These are phyloP conservation scores for Alternaria panax DNA, from an alignment of 2,329 filamentous ascomycete genomes.

Conservation along the genomic window DNA sequence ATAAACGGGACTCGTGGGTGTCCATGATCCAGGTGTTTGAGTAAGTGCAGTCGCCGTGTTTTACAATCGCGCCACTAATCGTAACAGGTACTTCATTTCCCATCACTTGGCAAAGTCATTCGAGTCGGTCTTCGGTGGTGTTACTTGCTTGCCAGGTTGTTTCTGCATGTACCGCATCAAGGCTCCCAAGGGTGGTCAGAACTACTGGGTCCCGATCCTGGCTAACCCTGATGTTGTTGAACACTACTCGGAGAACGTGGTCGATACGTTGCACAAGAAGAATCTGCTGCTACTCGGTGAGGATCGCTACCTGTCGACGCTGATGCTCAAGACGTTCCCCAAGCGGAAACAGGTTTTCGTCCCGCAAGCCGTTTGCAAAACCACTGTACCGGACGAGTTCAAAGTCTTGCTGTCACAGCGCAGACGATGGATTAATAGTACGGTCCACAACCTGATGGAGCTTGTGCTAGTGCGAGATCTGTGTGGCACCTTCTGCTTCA, in stretches of 20 bases:
- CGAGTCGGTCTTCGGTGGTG: slow-evolving; percentile 98
- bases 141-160: slow-evolving; percentile 96
- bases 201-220: slow-evolving; percentile 99
- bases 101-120: slow-evolving; percentile 97
- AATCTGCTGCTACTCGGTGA: slow-evolving; percentile 90
- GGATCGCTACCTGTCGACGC: slow-evolving; percentile 92
- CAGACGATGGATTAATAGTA: slow-evolving; percentile 99
- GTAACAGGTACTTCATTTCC: slow-evolving; percentile 84
- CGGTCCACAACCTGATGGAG: slow-evolving; percentile 98
- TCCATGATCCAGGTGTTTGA: slow-evolving; percentile 99
- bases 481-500: slow-evolving; percentile 99
- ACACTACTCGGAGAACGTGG: slow-evolving; percentile 98
- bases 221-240: slow-evolving; percentile 98
- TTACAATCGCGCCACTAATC: slow-evolving; percentile 37
- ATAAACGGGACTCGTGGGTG: slow-evolving; percentile 94
- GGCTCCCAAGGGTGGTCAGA: slow-evolving; percentile 95
- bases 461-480: slow-evolving; percentile 93
- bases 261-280: slow-evolving; percentile 98
- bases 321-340: slow-evolving; percentile 98
- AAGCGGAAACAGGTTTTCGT: slow-evolving; percentile 99
- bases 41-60: slow-evolving; percentile 51
- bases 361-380: slow-evolving; percentile 98
- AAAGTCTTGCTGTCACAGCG: slow-evolving; percentile 91
- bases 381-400: slow-evolving; percentile 92
- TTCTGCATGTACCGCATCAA: slow-evolving; percentile 99